phyloP scores from a whole-genome alignment of 768 basidiomycete genomes.

The Suillus decipiens region DNA sequence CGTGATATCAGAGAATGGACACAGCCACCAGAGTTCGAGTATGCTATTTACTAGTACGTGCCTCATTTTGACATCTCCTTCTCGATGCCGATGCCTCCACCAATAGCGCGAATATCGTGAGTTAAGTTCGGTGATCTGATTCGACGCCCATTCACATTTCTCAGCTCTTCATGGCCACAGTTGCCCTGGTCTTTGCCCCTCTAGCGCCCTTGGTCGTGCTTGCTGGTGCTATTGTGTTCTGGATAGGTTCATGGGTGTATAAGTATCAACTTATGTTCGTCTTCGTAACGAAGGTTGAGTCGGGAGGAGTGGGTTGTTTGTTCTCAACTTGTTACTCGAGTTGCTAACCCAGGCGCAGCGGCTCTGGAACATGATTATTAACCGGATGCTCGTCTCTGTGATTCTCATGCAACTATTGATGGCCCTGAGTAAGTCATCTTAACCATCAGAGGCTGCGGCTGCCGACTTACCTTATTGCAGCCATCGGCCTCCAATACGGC shows the following conservation, averaged over 20 bases:
- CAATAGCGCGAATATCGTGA: conserved; percentile 56
- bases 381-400: conserved; percentile 77
- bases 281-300: conserved; percentile 85
- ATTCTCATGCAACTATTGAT: conserved; percentile 88
- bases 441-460: neutral
- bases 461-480: conserved; percentile 38
- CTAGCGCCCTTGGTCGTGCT: conserved; percentile 88
- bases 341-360: conserved; percentile 48
- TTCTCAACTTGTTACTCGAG: conserved; percentile 1
- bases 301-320: conserved; percentile 74
- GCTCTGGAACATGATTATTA: conserved; percentile 92
- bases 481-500: conserved; percentile 80
- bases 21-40: conserved; percentile 87
- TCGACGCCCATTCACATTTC: conserved; percentile 12
- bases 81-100: conserved; percentile 10
- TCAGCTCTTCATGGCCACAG: conserved; percentile 88
- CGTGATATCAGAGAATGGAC: conserved; percentile 91
- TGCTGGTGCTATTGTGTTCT: conserved; percentile 83
- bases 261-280: conserved; percentile 99
- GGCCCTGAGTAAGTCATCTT: conserved; percentile 70
- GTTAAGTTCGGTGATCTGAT: conserved; percentile 24
- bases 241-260: conserved; percentile 85
- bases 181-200: conserved; percentile 92
- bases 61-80: neutral
- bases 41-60: conserved; percentile 79